Evolutionary conservation across 2,329 filamentous ascomycete genomes (phyloP), one percentile per base, ranked within the genome.

Genomic region (Penicillium crustosum): DNA sequence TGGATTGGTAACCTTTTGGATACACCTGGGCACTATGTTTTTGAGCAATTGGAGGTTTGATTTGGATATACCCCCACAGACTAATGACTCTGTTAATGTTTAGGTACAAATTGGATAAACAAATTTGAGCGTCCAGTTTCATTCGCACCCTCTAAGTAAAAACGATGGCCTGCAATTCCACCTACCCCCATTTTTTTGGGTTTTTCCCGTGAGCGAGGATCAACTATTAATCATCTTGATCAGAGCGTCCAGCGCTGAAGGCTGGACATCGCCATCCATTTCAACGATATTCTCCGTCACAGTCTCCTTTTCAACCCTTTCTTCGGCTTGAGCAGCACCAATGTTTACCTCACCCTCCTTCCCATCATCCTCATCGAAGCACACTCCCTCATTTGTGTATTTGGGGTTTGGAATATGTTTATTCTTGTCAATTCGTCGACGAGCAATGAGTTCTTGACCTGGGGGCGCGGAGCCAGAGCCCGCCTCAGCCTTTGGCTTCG

Each of bases 1-100:
- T 78, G 61, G 71, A 75, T 53, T 78, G 76, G 77, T 78, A 44
- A 17, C 35, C 23, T 49, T 49, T 47, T 58, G 50, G 55, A 21
- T 10, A 29, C 10, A 29, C 25, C 25, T 25, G 4, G 25, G 25
- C 25, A 25, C 36, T 17, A 27, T 51, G 25, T 33, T 31, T 53
- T 33, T 10, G n/a, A 25, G 15, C 29, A 23, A 35, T 21, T 49
- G 41, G 33, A 36, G 42, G 21, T 27, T 42, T 21, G 25, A 29
- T 12, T 61, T 62, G 55, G 49, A 55, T 53, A 61, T 58, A 56
- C 60, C 52, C 52, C 45, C 9, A 35, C 15, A 23, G 45, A 25
- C 10, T 27, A 13, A 35, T 10, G 9, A 25, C 10, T 27, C 17
- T 36, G 31, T 21, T 50, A 12, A 27, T 41, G 12, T 21, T 29